Conservation (phyloP, 1,139 yeast genomes). For the Ogataea hybrid region DNA sequence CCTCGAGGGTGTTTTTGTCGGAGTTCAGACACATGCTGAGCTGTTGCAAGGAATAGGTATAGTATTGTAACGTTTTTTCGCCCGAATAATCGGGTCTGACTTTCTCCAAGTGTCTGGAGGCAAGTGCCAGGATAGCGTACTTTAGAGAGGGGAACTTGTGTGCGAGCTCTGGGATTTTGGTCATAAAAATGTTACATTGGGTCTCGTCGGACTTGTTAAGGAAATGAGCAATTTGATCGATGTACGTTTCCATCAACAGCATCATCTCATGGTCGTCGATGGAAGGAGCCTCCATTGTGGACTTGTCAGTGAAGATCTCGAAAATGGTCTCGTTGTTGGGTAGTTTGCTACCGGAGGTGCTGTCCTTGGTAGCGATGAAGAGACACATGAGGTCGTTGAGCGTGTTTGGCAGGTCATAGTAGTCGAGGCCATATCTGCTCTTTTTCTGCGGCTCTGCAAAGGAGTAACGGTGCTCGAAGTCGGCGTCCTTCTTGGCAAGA, state of each 20-base stretch:
- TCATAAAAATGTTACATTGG: too few species aligned
- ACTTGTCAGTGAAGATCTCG: constrained; percentile 25
- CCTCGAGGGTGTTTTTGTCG: too few species aligned
- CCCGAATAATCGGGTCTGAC: too few species aligned
- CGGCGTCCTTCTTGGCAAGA: constrained; percentile 17
- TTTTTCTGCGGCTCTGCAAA: constrained; percentile 12
- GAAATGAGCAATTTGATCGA: constrained; percentile 19
- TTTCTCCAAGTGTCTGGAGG: too few species aligned
- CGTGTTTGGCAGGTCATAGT: constrained; percentile 23
- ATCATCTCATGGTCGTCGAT: constrained; percentile 18
- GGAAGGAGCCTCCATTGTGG: constrained; percentile 18
- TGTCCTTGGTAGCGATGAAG: constrained; percentile 22
- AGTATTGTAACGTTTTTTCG: too few species aligned
- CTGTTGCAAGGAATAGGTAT: too few species aligned
- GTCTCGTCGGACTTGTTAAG: constrained; percentile 15
- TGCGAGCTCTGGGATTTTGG: too few species aligned
- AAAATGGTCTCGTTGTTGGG: constrained; percentile 25
- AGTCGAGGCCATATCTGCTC: constrained; percentile 11
- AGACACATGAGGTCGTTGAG: constrained; percentile 25
- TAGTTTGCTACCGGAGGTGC: constrained; percentile 9
- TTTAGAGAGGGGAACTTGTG: too few species aligned
- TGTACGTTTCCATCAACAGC: constrained; percentile 21
- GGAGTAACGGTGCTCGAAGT: constrained; percentile 24
- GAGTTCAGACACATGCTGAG: too few species aligned
- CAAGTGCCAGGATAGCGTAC: too few species aligned